A percentile compares a stretch with the other conserved stretches of the same genome.
These are phyloP conservation scores for Cytospora piceicola DNA, from an alignment of 2,329 filamentous ascomycete genomes.

Conservation along the genomic window DNA sequence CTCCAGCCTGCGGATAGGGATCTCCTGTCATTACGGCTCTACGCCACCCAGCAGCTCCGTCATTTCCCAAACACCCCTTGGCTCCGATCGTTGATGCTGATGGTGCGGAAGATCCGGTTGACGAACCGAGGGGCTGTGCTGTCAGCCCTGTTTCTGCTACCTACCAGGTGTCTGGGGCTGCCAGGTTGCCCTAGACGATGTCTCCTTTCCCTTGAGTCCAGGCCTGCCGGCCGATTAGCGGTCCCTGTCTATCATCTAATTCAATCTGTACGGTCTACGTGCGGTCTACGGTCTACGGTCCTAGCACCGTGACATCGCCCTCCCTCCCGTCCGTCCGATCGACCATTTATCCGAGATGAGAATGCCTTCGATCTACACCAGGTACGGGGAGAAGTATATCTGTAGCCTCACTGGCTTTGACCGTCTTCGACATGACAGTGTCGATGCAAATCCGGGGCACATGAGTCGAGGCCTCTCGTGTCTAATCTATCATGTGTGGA, in stretches of 20 bases:
- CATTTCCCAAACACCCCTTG: constrained; percentile 18
- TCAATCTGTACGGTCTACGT: not conserved
- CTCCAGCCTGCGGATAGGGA: too few relatives aligned
- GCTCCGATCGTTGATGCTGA: constrained; percentile 19
- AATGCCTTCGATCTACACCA: not conserved
- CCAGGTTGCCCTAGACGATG: not conserved
- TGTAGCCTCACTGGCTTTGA: not conserved
- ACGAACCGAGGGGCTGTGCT: constrained; percentile 14
- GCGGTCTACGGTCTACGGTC: too few relatives aligned
- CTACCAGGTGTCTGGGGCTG: not conserved
- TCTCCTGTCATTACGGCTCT: not conserved
- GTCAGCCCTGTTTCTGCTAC: not conserved
- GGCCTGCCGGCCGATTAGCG: not conserved
- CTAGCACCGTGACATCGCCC: not conserved
- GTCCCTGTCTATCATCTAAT: not conserved
- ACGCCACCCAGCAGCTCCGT: not conserved
- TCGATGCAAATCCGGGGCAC: too few relatives aligned
- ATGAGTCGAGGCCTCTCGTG: too few relatives aligned
- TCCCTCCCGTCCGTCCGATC: not conserved
- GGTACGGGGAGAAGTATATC: not conserved
- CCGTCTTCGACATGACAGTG: too few relatives aligned
- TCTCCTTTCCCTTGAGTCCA: not conserved
- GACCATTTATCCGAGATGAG: not conserved
- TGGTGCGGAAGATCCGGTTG: constrained; percentile 19
- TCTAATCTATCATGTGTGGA: too few relatives aligned